Base-by-base conservation (phyloP, 1,284 basidiomycete species). In the Cutaneotrichosporon spelunceum region DNA sequence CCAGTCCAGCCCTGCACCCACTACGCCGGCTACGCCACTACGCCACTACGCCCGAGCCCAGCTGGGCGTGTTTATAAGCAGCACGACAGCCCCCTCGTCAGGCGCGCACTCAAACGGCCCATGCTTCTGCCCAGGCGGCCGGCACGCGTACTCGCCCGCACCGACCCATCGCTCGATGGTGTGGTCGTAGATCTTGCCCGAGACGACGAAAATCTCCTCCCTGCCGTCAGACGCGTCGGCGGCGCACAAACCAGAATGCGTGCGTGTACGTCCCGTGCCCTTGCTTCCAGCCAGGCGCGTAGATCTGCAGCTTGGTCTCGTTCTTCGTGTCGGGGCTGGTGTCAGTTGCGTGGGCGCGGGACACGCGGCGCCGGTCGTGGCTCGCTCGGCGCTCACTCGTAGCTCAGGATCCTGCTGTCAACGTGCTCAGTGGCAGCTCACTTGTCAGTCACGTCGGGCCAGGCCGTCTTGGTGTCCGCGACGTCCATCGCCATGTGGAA, bases 111-210 rank as follows among this genome's bases (percentile, higher is more conserved):
- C 54, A 23, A 60, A 63, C 8, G 65, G 65, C 7, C 65, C 65
- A 42, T 66, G 65, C 24, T 63, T 61, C 65, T 63, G 62, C 13
- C 65, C 62, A 9, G 65, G 65, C 0, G 65, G 65, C 6, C 65
- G 56, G 36, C 65, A 66, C 13, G 58, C 59, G 33, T 66, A 66
- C 39, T 66, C 65, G 11, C 65, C 65, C 1, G 59, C 33, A 5
- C 21, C 44, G 2, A 66, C 63, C 65, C 65, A 66, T 10, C 62
- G 59, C 81, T 88, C 34, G 85, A 88, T 59, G 87, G 84, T 27
- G 82, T 79, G 21, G 76, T 83, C 7, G 81, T 77, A 10, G 78
- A 84, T 61, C 24, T 56, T 42, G 44, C 65, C 65, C 19, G 57
- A 59, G 26, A 66, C 55, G 24, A 66, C 57, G 36, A 55, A 59